Evolutionary conservation across 2,329 filamentous ascomycete species (phyloP).

Genomic region (Chrysoporthe cubensis): DNA sequence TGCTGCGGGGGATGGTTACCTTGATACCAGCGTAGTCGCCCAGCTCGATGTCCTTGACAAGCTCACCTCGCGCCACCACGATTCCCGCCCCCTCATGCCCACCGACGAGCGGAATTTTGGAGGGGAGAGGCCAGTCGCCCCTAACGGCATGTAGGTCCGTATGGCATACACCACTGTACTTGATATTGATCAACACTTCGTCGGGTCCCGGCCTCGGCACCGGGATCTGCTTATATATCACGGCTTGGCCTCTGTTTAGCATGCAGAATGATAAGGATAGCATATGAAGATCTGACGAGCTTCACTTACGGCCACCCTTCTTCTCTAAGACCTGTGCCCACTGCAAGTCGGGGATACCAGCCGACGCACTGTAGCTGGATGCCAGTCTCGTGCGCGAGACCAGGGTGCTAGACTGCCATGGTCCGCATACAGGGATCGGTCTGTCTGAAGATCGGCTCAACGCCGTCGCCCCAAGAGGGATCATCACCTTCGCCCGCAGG

Average conservation of each 20-base stretch:
- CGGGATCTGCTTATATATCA: conserved; percentile 78
- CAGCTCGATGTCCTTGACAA: conserved; percentile 58
- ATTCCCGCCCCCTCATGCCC: conserved; percentile 82
- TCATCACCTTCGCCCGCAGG: not conserved
- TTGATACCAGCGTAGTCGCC: conserved; percentile 75
- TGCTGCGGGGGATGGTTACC: conserved; percentile 40
- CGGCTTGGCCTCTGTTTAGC: conserved; percentile 45
- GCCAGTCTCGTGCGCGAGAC: not conserved
- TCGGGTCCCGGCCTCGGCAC: conserved; percentile 81
- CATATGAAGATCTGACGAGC: conserved; percentile 10
- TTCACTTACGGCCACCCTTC: conserved; percentile 67
- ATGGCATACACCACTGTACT: conserved; percentile 77
- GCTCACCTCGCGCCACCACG: conserved; percentile 83
- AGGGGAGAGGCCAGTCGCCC: conserved; percentile 82
- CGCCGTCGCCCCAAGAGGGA: not conserved
- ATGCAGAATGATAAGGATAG: not conserved
- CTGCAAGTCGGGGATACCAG: conserved; percentile 76
- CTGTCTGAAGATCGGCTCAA: not conserved
- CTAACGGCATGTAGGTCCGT: conserved; percentile 80
- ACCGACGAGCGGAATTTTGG: conserved; percentile 83
- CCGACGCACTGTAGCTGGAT: conserved; percentile 11
- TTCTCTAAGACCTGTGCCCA: conserved; percentile 91
- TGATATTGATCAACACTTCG: conserved; percentile 89
- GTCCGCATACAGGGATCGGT: not conserved
- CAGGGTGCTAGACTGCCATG: not conserved